Base-by-base conservation (phyloP, 495 filamentous ascomycete genomes). In the Aspergillus nanangensis region DNA sequence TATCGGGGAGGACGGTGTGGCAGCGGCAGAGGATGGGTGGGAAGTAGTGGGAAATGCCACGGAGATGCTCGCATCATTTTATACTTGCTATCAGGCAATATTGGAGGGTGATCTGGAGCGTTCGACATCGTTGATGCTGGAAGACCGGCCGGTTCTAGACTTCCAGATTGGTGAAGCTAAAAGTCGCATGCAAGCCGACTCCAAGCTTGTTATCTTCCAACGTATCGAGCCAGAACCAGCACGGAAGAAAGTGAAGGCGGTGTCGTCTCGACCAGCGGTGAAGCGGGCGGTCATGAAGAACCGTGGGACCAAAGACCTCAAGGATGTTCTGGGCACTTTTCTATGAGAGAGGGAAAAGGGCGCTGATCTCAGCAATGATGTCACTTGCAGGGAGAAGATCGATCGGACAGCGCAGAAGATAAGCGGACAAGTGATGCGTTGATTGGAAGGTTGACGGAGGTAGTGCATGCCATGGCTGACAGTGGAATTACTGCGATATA, bases 281-380 rank as follows among this genome's bases (percentile, higher is more conserved):
- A 14, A 44, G 31, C 14, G 47, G 44, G 50, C 52, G 2, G 51
- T 62, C 13, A 66, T 63, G 63, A 63, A 48, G 39, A 47, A 52
- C 10, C 51, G 52, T 35, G 43, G 24, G 23, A 41, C 41, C 8
- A 53, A 45, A 18, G 54, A 60, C 40, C 51, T 66, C 1, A 42
- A 45, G 0, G 45, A 52, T 31, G 29, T 58, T n/a, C 45, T 65
- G 44, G 47, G 44, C 15, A 45, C 53, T 1, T 62, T 64, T 34
- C 45, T 61, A 2, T 63, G 38, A 52, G n/a, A n/a, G n/a, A n/a
- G n/a, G n/a, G n/a, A n/a, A n/a, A n/a, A n/a, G n/a, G n/a, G n/a
- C n/a, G n/a, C n/a, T n/a, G n/a, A n/a, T n/a, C n/a, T n/a, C n/a
- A n/a, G n/a, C n/a, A 31, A 36, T 36, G 25, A 49, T 29, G 22